phyloP scores from a whole-genome alignment of 257 asterid species.

The Scutellaria galericulata region DNA sequence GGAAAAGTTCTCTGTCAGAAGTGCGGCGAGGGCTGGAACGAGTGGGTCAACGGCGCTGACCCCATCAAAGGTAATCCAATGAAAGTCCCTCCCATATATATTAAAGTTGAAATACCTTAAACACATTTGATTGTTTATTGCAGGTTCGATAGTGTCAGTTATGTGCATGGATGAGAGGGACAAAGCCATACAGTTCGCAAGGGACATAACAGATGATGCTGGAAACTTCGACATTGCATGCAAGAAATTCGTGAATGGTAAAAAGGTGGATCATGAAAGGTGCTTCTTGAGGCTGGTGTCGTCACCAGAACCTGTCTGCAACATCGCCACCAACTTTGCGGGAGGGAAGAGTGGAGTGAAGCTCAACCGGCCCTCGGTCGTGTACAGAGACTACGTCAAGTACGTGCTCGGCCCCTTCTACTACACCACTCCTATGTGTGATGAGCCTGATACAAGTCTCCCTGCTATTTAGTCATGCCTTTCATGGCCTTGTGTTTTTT shows the following conservation, averaged over 20 bases:
- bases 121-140: not conserved
- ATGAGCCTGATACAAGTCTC: constrained; percentile 62
- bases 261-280: constrained; percentile 52
- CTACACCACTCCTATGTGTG: constrained; percentile 92
- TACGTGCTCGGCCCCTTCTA: constrained; percentile 69
- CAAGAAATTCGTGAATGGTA: constrained; percentile 49
- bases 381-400: constrained; percentile 67
- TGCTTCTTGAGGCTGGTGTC: constrained; percentile 81
- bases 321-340: constrained; percentile 72
- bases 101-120: not conserved
- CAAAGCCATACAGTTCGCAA: constrained; percentile 69
- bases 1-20: constrained; percentile 92
- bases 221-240: constrained; percentile 63
- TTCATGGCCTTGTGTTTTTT: too few species aligned
- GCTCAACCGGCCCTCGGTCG: constrained; percentile 64
- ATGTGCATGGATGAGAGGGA: constrained; percentile 74
- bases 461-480: too few species aligned
- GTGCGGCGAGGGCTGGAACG: constrained; percentile 67
- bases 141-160: constrained; percentile 77
- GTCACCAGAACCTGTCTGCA: constrained; percentile 86
- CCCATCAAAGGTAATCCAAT: constrained; percentile 67
- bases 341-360: constrained; percentile 79
- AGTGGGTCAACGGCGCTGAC: constrained; percentile 75
- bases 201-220: constrained; percentile 69
- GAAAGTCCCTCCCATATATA: not conserved